Conservation (phyloP, 768 basidiomycete genomes). For the Tulasnella sp. region DNA sequence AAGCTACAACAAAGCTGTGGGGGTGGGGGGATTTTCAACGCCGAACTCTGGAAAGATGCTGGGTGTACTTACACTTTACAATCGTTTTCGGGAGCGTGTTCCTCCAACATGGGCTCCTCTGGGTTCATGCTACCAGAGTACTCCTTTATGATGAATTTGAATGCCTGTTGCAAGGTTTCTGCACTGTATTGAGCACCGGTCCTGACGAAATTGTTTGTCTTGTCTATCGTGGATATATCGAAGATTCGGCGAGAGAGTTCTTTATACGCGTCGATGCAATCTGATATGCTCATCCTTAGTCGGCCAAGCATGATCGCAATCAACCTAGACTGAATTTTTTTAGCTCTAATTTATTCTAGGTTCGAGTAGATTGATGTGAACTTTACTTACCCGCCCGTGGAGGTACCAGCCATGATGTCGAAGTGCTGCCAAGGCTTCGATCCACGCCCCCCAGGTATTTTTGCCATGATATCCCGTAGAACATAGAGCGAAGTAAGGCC, state of each 20-base stretch:
- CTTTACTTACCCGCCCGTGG: slow-evolving; percentile 23
- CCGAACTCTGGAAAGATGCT: too few species aligned
- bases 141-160: too few species aligned
- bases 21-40: too few species aligned
- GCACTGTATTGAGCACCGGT: too few species aligned
- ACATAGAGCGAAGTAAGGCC: neutral
- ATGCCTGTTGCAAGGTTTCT: too few species aligned
- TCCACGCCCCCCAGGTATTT: neutral
- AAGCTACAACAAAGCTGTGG: too few species aligned
- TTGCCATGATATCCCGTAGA: neutral
- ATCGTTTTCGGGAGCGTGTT: too few species aligned
- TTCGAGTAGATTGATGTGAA: neutral
- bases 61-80: too few species aligned
- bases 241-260: neutral
- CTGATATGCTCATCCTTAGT: slow-evolving; percentile 6
- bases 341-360: too few species aligned
- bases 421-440: slow-evolving; percentile 22
- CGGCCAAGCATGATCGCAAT: slow-evolving; percentile 14
- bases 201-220: too few species aligned
- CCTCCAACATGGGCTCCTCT: too few species aligned
- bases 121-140: too few species aligned
- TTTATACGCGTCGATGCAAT: neutral
- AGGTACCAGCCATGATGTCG: slow-evolving; percentile 23
- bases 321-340: neutral
- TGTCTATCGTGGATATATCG: neutral